These are phyloP conservation scores for Phellinidium pouzarii DNA, from an alignment of 1,284 basidiomycete genomes.

Conservation along the genomic window DNA sequence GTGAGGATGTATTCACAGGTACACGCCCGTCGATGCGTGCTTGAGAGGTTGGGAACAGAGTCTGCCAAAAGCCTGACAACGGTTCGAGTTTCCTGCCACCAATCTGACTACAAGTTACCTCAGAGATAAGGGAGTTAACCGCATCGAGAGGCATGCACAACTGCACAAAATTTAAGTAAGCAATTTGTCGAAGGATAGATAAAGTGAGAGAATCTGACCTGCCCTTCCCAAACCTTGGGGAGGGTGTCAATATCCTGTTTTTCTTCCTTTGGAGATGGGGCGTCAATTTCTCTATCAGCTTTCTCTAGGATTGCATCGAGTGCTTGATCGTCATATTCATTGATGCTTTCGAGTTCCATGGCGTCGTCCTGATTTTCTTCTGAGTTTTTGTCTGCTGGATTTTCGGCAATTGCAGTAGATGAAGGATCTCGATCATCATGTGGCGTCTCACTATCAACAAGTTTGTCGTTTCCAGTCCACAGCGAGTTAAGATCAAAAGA, in stretches of 20 bases:
- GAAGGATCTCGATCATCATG: constrained; percentile 20
- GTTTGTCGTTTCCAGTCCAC: constrained; percentile 43
- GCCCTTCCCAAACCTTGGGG: constrained; percentile 64
- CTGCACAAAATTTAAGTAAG: constrained; percentile 31
- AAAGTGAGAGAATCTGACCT: constrained; percentile 37
- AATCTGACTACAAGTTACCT: constrained; percentile 64
- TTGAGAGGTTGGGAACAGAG: constrained; percentile 60
- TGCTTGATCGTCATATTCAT: constrained; percentile 58
- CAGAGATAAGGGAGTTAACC: constrained; percentile 53
- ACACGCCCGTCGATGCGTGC: constrained; percentile 79
- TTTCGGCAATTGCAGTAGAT: constrained; percentile 23
- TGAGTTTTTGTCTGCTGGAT: constrained; percentile 3
- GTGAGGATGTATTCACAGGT: constrained; percentile 60
- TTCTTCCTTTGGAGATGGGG: constrained; percentile 21
- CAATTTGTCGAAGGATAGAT: constrained; percentile 4
- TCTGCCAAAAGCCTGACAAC: constrained; percentile 59
- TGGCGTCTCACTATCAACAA: constrained; percentile 20
- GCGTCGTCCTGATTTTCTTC: constrained; percentile 35
- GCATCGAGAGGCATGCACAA: constrained; percentile 74
- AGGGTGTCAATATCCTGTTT: constrained; percentile 44
- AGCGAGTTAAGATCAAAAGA: constrained; percentile 69
- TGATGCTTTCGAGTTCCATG: constrained; percentile 37
- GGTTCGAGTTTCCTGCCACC: constrained; percentile 53
- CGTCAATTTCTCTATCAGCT: constrained; percentile 9
- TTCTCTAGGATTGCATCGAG: constrained; percentile 75